Evolutionary conservation across 257 asterid genomes (phyloP), one percentile per base, ranked within the genome.

Genomic region (Schizonepeta tenuifolia): DNA sequence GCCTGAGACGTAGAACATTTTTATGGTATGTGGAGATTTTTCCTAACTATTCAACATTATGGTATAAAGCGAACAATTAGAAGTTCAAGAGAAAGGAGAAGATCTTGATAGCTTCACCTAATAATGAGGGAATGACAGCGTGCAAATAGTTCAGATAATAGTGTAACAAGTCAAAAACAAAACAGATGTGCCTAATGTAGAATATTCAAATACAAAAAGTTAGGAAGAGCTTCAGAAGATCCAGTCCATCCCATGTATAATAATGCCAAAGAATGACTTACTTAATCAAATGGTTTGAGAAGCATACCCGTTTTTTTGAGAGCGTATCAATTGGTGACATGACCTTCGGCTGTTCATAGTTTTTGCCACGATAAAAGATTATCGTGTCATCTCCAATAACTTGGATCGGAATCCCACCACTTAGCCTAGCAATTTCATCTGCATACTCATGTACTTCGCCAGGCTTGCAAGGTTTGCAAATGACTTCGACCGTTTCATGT

Each of bases 311-410:
- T 81, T 87, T 94, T 82, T 89, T 94, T 9, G 98, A 89, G 51
- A 94, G 75, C 14, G 98, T 94, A 77, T 91, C 97, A 33, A 94
- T 82, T 12, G 98, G 98, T 12, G 96, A 94, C 97, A 91, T 91
- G 62, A 91, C 90, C 88, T 88, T 80, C 21, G 98, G 98, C 79
- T 89, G 97, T 74, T 83, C 96, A 77, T 94, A 94, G 56, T 88
- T 77, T 72, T 84, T 94, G 43, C 97, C 97, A 7, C 98, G 83
- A 72, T 91, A 91, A 73, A 94, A 94, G 67, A 94, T 85, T 49
- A 91, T 77, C 0, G 97, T 86, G 78, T 94, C 89, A 61, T 89
- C 90, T 46, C 93, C 97, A 74, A 88, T 84, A 36, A 85, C 49
- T 75, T 91, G 97, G 77, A 94, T 84, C 5, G 98, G 96, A 71